phyloP scores from a whole-genome alignment of 164 flowering plant species.

The Nymphaea thermarum region DNA sequence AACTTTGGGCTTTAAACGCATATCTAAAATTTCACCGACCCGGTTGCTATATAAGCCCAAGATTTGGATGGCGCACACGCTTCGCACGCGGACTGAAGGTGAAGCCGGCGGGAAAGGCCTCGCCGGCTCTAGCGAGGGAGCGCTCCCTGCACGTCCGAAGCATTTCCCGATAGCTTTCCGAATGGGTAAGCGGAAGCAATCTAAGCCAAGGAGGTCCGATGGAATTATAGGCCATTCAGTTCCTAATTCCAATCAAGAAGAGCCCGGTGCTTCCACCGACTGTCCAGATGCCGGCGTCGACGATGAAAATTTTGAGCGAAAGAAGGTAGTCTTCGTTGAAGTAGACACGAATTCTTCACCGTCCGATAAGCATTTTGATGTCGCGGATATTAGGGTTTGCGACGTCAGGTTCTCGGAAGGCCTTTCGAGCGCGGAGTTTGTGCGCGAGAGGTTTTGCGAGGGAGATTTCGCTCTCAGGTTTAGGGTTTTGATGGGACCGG shows the following conservation, averaged over 20 bases:
- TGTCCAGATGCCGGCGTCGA: background rate
- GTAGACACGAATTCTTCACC: constrained; percentile 29
- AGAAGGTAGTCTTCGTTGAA: constrained; percentile 31
- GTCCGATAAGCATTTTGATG: constrained; percentile 46
- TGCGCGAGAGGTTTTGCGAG: constrained; percentile 19
- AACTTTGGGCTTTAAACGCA: too few relatives aligned
- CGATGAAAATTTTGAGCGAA: background rate
- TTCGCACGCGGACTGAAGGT: too few relatives aligned
- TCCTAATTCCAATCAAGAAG: constrained; percentile 2
- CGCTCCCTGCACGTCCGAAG: too few relatives aligned
- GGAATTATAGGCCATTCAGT: constrained; percentile 14
- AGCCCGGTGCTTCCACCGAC: constrained; percentile 4
- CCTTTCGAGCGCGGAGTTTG: constrained; percentile 16
- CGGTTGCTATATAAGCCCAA: too few relatives aligned
- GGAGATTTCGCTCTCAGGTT: constrained; percentile 34
- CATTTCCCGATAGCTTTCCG: too few relatives aligned
- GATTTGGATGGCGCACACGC: too few relatives aligned
- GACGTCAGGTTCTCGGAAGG: constrained; percentile 27
- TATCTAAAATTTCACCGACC: too few relatives aligned
- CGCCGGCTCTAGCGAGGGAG: too few relatives aligned
- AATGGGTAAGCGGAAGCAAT: constrained; percentile 69
- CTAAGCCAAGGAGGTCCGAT: constrained; percentile 43
- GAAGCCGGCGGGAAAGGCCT: too few relatives aligned
- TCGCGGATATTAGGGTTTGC: constrained; percentile 55
- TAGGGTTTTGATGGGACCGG: constrained; percentile 30